Base-by-base conservation (phyloP, 2,329 filamentous ascomycete species). In the Monosporascus sp. region DNA sequence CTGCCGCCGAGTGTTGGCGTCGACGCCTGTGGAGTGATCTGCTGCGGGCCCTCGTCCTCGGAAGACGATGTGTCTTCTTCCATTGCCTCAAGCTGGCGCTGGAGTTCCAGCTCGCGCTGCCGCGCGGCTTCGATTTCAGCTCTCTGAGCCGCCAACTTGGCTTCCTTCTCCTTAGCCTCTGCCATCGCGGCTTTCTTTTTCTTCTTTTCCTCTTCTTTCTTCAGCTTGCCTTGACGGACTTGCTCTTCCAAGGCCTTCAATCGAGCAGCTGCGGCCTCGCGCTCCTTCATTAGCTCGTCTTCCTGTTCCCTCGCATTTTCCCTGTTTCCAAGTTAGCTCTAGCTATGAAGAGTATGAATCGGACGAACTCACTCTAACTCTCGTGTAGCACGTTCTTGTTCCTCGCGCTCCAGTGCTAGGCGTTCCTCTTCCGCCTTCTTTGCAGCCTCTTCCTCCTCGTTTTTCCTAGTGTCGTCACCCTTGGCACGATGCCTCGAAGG, bases 181-280 rank as follows among this genome's bases (percentile, higher is more conserved):
- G 88, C 88, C 65, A 89, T 79, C 9, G 91, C 91, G 22, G 91
- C 93, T 74, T 96, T 92, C 77, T 91, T 94, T 63, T 83, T 87
- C 58, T 87, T 89, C 78, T 96, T 97, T 74, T 97, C 94, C 70
- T 99, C 94, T 61, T 95, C 89, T 72, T 96, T 97, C 78, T 91
- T 93, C 50, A 97, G 75, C 75, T 97, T 99, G 64, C 92, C 91
- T 67, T 92, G 89, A 58, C 86, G 87, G 50, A 97, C 91, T 71
- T 97, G 91, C 68, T 97, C 91, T 71, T 99, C 92, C 8, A 99
- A 82, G 17, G 91, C 91, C 68, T 86, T 90, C 24, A 97, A 80
- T 49, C 92, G 90, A 58, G 89, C 88, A 62, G 88, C 85, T 41
- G 92, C 86, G 51, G 88, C 91, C 64, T 91, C 84, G 51, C 87